Evolutionary conservation across 2,329 filamentous ascomycete species (phyloP).

Genomic region (Neurospora crassa): DNA sequence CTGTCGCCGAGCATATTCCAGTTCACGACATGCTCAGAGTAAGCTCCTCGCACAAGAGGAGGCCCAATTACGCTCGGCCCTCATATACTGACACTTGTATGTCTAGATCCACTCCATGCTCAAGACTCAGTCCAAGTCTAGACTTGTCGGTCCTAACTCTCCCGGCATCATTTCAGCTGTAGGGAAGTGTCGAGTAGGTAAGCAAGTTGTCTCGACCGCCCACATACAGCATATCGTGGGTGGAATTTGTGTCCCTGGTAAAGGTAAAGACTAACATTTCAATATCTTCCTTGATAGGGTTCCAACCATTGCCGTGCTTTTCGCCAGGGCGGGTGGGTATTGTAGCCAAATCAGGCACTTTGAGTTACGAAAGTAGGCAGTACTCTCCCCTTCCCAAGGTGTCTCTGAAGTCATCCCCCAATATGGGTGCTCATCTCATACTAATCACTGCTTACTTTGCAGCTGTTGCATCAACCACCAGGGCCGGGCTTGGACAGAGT

Average conservation of each 20-base stretch:
- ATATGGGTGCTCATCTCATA: background rate
- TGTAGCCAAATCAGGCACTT: conserved; percentile 69
- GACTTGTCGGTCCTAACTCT: conserved; percentile 72
- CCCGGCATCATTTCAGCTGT: conserved; percentile 70
- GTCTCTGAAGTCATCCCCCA: background rate
- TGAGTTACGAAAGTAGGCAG: conserved; percentile 55
- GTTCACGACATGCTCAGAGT: conserved; percentile 64
- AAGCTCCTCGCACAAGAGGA: background rate
- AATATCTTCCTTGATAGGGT: conserved; percentile 38
- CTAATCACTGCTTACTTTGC: background rate
- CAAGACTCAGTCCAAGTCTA: conserved; percentile 58
- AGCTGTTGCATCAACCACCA: conserved; percentile 63
- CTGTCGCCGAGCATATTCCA: conserved; percentile 72
- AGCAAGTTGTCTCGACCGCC: background rate
- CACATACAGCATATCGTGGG: background rate
- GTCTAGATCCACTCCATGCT: conserved; percentile 52
- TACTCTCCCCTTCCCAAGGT: background rate
- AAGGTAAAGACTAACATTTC: conserved; percentile 20
- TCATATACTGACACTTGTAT: conserved; percentile 5
- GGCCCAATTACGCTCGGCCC: background rate
- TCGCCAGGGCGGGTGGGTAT: conserved; percentile 63
- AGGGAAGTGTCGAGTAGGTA: conserved; percentile 51
- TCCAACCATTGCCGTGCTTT: conserved; percentile 68
- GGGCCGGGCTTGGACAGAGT: conserved; percentile 67
- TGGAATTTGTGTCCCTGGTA: background rate